Evolutionary conservation across 73 alveolate species (phyloP), one percentile per base, ranked within the genome.

Genomic region (Symbiodinium pilosum): DNA sequence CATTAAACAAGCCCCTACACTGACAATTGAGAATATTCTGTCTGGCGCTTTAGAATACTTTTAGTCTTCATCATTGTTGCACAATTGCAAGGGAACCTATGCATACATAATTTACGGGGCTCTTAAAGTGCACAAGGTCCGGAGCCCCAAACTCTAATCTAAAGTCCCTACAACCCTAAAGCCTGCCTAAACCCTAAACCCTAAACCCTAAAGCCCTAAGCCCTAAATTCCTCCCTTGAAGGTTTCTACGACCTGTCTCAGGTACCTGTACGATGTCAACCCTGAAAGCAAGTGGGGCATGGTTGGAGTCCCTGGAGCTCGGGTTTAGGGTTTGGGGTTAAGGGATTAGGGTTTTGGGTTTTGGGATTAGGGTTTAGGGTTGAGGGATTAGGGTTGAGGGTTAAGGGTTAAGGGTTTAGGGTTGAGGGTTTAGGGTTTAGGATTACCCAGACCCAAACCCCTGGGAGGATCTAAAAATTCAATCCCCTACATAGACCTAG

Each of bases 261-360:
- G 96, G 96, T 89, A 89, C 87, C 75, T 39, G 47, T 68, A 64
- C 77, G 96, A 89, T 42, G 71, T 89, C 77, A 89, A 89, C 51
- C 73, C 47, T 38, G 77, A 42, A 32, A 42, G 52, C 73, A 89
- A 89, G 77, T 89, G 75, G 34, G 96, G 96, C 43, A 68, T 64
- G 96, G 96, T 20, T 26, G 28, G 93, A 85, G 18, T 32, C 26
- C 93, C 20, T 43, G 40, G 32, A 81, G 52, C 11, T 28, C 20
- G 41, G 42, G 71, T 30, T 12, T n/a, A n/a, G n/a, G n/a, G n/a
- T n/a, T n/a, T n/a, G n/a, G n/a, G n/a, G n/a, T n/a, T 28, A 9
- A 24, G 77, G 41, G 77, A 1, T 64, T 64, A 28, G 30, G 30
- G 77, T 20, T 64, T 64, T 2, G 38, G 75, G 77, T 32, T 24